Percentiles rank a stretch among this genome's conserved stretches.
Conservation (phyloP, 306 rosid species). For the Argentina anserina region DNA sequence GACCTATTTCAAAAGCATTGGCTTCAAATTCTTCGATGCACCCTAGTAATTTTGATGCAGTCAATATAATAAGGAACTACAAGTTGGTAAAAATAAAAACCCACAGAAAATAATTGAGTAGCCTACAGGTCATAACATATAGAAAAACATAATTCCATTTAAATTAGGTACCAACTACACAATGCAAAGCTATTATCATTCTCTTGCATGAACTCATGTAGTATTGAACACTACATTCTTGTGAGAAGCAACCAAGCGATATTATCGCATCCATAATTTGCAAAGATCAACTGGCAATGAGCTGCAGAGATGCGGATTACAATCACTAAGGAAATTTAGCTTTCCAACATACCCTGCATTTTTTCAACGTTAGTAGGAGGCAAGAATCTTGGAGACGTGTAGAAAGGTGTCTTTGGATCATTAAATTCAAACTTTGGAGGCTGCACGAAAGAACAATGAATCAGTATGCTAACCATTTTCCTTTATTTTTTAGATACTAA, state of each 20-base stretch:
- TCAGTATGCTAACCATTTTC: slow-evolving; percentile 22
- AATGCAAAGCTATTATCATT: too few relatives aligned
- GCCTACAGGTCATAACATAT: too few relatives aligned
- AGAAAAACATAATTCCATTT: too few relatives aligned
- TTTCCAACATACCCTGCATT: slow-evolving; percentile 72
- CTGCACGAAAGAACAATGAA: slow-evolving; percentile 38
- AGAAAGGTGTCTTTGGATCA: slow-evolving; percentile 96
- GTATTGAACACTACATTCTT: slow-evolving; percentile 78
- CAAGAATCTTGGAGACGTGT: slow-evolving; percentile 90
- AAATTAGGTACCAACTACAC: too few relatives aligned
- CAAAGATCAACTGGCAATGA: slow-evolving; percentile 22
- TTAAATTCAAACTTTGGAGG: slow-evolving; percentile 79
- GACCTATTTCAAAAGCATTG: too few relatives aligned
- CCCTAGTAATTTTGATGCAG: too few relatives aligned
- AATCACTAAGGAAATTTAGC: slow-evolving; percentile 11
- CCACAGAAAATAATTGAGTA: too few relatives aligned
- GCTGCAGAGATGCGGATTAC: slow-evolving; percentile 6
- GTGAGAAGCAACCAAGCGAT: slow-evolving; percentile 94
- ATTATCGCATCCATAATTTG: slow-evolving; percentile 84
- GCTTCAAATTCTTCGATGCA: too few relatives aligned
- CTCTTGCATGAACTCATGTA: too few relatives aligned
- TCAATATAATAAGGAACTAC: too few relatives aligned
- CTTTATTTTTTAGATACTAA: not conserved
- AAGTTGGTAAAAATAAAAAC: too few relatives aligned
- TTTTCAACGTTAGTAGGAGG: slow-evolving; percentile 96